Evolutionary conservation across 2,329 filamentous ascomycete species (phyloP).

Genomic region (Arthrocladium fulminans): DNA sequence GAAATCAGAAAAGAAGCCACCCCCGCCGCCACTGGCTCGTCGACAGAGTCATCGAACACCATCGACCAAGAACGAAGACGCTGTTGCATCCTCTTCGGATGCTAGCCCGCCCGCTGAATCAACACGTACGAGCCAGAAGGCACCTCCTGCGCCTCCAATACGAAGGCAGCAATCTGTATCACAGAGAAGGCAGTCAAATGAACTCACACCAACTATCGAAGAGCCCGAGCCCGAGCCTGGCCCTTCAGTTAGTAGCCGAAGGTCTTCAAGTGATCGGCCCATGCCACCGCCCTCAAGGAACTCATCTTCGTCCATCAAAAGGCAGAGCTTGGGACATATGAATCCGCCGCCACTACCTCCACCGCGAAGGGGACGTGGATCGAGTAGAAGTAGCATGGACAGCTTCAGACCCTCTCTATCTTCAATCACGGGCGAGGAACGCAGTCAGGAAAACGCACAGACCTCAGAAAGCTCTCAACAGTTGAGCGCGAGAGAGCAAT

Average conservation of each 20-base stretch:
- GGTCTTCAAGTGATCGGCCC: conserved; percentile 8
- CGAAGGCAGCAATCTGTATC: conserved; percentile 42
- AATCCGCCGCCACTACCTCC: conserved; percentile 39
- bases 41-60: conserved; percentile 38
- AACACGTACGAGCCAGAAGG: conserved; percentile 28
- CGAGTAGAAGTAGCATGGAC: conserved; percentile 32
- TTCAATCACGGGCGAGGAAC: conserved; percentile 11
- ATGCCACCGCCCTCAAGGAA: conserved; percentile 24
- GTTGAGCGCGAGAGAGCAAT: neutral
- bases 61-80: conserved; percentile 27
- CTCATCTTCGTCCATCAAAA: conserved; percentile 24
- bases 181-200: conserved; percentile 16
- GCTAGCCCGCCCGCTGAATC: conserved; percentile 28
- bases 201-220: conserved; percentile 11
- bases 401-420: conserved; percentile 20
- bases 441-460: conserved; percentile 3
- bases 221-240: neutral
- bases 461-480: conserved; percentile 9
- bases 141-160: conserved; percentile 42
- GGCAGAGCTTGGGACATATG: conserved; percentile 23
- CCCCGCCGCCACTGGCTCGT: conserved; percentile 41
- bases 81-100: conserved; percentile 5
- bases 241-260: neutral
- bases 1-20: conserved; percentile 22
- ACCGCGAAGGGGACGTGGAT: conserved; percentile 38